Percentiles rank a stretch among this genome's conserved stretches.
Evolutionary conservation across 768 basidiomycete genomes (phyloP).

Genomic region (Nidularia pulvinata): DNA sequence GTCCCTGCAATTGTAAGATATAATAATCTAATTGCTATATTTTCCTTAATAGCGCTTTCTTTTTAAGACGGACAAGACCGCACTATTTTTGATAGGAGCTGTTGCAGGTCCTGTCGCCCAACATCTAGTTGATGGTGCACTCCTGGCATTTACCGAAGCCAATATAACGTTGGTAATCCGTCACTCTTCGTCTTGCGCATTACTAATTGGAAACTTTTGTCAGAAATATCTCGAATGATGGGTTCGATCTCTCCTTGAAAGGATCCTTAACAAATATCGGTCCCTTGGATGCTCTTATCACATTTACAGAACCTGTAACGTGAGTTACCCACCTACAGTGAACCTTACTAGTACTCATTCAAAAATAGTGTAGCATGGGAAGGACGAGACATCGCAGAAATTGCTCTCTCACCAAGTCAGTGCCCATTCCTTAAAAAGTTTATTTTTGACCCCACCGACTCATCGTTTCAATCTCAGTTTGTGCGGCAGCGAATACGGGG

Average conservation of each 20-base stretch:
- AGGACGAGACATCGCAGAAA: slow-evolving; percentile 60
- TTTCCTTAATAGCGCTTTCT: slow-evolving; percentile 3
- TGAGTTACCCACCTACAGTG: slow-evolving; percentile 22
- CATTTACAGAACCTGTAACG: slow-evolving; percentile 63
- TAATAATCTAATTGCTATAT: background rate
- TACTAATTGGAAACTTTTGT: background rate
- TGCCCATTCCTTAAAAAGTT: no score
- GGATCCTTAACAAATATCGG: slow-evolving; percentile 65
- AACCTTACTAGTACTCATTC: background rate
- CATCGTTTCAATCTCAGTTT: slow-evolving; percentile 39
- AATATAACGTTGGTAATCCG: slow-evolving; percentile 48
- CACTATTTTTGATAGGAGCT: slow-evolving; percentile 68
- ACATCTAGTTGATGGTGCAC: slow-evolving; percentile 56
- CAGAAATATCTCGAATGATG: slow-evolving; percentile 49
- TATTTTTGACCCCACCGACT: background rate
- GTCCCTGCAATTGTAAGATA: slow-evolving; percentile 56
- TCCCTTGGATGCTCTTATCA: slow-evolving; percentile 69
- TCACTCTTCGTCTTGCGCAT: background rate
- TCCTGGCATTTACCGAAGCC: slow-evolving; percentile 53
- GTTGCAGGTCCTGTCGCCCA: slow-evolving; percentile 70
- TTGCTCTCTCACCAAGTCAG: slow-evolving; percentile 59
- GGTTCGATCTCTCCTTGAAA: slow-evolving; percentile 60
- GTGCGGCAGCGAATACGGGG: slow-evolving; percentile 65
- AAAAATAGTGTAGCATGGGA: slow-evolving; percentile 56
- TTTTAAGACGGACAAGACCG: slow-evolving; percentile 57